Conservation (phyloP, 805 yeast genomes). For the Wickerhamiella slavikovae region DNA sequence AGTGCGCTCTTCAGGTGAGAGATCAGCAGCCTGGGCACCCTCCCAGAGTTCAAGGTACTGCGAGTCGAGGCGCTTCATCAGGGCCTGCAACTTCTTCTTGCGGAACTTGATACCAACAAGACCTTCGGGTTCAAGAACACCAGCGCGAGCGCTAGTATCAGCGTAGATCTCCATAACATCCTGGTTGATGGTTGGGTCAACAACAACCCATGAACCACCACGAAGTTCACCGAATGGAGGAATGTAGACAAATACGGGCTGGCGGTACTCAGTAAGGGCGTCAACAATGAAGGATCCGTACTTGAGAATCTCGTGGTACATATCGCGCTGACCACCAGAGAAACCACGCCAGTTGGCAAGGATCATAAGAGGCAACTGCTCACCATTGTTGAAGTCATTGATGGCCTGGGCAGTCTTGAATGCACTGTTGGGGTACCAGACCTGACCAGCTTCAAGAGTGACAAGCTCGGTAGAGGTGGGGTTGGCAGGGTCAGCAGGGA, state of each 20-base stretch:
- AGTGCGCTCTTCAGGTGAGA: slow-evolving; percentile 45
- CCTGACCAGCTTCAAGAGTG: slow-evolving; percentile 95
- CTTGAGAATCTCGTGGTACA: slow-evolving; percentile 95
- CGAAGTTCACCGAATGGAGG: slow-evolving; percentile 97
- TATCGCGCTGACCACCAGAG: slow-evolving; percentile 99
- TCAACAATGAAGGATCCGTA: slow-evolving; percentile 95
- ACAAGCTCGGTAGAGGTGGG: slow-evolving; percentile 77
- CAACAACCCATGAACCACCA: slow-evolving; percentile 99
- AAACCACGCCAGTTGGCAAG: slow-evolving; percentile 99
- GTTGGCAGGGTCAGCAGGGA: slow-evolving; percentile 98
- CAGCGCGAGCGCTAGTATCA: slow-evolving; percentile 85
- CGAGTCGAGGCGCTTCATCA: slow-evolving; percentile 78
- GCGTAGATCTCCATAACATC: slow-evolving; percentile 99
- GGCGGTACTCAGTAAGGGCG: slow-evolving; percentile 86
- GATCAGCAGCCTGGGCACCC: slow-evolving; percentile 27
- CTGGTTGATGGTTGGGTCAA: slow-evolving; percentile 90
- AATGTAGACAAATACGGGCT: slow-evolving; percentile 89
- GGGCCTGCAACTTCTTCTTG: slow-evolving; percentile 73
- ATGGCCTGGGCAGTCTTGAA: slow-evolving; percentile 98
- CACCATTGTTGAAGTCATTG: slow-evolving; percentile 94
- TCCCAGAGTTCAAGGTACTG: slow-evolving; percentile 33
- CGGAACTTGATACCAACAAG: slow-evolving; percentile 97
- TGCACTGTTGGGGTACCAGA: slow-evolving; percentile 98
- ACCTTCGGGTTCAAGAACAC: slow-evolving; percentile 97
- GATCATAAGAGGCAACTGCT: slow-evolving; percentile 90